Percentiles rank a stretch among this genome's conserved stretches.
These are phyloP conservation scores for Neophaeococcomyces mojaviensis DNA, from an alignment of 2,329 filamentous ascomycete genomes.

Conservation along the genomic window DNA sequence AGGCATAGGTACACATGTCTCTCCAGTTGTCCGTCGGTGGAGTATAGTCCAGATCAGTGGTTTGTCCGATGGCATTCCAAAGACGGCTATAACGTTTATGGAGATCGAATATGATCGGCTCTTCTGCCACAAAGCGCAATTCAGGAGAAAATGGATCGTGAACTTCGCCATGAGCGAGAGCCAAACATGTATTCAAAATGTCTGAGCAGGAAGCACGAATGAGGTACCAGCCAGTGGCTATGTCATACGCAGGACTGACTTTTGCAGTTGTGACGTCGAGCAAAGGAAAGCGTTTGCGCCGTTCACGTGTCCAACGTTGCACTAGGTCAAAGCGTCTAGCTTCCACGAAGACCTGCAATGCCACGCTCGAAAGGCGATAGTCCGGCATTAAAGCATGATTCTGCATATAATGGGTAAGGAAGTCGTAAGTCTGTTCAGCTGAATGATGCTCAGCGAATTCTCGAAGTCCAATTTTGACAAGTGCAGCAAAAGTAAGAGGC, in stretches of 20 bases:
- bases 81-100: not conserved
- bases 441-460: not conserved
- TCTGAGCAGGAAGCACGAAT: not conserved
- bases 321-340: conserved; percentile 1
- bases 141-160: not conserved
- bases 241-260: not conserved
- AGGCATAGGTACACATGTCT: too few species aligned
- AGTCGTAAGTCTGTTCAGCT: not conserved
- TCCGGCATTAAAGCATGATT: conserved; percentile 1
- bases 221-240: conserved; percentile 1
- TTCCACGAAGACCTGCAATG: not conserved
- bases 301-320: conserved; percentile 5
- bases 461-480: not conserved
- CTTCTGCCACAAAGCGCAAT: not conserved
- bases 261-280: not conserved
- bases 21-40: too few species aligned
- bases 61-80: not conserved
- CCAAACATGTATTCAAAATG: not conserved
- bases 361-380: not conserved
- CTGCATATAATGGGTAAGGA: conserved; percentile 4
- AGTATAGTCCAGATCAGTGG: not conserved
- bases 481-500: not conserved
- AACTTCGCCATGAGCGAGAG: conserved; percentile 1
- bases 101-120: not conserved
- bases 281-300: not conserved